Evolutionary conservation across 1,284 basidiomycete genomes (phyloP), one percentile per base, ranked within the genome.

Genomic region (Marasmius tenuissimus): DNA sequence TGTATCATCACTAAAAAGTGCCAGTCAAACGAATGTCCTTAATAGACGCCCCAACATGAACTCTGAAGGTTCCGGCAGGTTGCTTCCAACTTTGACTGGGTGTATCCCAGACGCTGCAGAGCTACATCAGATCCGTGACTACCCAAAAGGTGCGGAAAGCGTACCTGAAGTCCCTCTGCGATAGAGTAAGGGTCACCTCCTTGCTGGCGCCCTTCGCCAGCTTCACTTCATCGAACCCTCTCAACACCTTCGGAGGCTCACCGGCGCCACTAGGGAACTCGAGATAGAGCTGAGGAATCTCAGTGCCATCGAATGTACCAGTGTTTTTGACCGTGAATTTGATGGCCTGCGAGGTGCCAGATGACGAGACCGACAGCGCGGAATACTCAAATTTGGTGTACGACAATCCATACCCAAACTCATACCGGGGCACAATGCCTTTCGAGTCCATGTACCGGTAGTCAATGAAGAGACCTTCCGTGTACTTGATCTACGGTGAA

Each of bases 321-420:
- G 76, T 81, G 69, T 88, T 88, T 60, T 70, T 67, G 3, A 88
- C 72, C 0, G 70, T 74, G 73, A 87, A 88, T 0, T 72, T 72
- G 14, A 87, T 71, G 16, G 71, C 67, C 60, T 76, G 72, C 3
- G 71, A 71, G 54, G 64, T 65, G 0, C 67, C 68, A 6, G 82
- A 72, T 5, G 70, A 53, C n/a, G 67, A 62, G 55, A 86, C 75
- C 0, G 72, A 68, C 12, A 92, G 72, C 33, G 73, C 74, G 6
- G 81, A 83, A 70, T 89, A 90, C 12, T 78, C 72, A 74, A 95
- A 95, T 0, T 76, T 83, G 39, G 92, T 92, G 77, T 94, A 95
- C 38, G 86, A 89, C 20, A 94, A 75, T 0, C 93, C 93, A 71
- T 85, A 93, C 1, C 93, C 93, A 70, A 94, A 95, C 70, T 87